Base-by-base conservation (phyloP, 768 basidiomycete genomes). In the Leccinum rimulosum region DNA sequence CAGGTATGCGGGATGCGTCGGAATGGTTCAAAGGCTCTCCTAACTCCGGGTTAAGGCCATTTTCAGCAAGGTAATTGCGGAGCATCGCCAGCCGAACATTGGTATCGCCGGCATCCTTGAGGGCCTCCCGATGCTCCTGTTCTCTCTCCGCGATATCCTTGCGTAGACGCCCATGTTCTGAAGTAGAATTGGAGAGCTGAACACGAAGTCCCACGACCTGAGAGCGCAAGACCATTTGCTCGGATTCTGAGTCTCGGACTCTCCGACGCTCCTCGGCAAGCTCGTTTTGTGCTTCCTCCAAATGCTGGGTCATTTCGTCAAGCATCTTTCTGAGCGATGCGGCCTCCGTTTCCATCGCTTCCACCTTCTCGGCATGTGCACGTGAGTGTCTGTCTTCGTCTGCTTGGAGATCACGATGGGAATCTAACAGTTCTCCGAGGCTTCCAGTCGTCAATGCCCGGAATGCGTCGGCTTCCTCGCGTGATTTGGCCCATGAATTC, bases 381-480 rank as follows among this genome's bases (percentile, higher is more conserved):
- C 89, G 84, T 33, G 81, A 71, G 22, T 85, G 62, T 28, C 91
- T 83, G 64, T 92, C 91, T 69, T 97, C 93, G 67, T 94, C 93
- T 12, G 88, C 83, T 71, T 84, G 85, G 54, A 95, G 79, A 66
- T 93, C 91, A 36, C 88, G 84, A 77, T 96, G 95, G 3, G 89
- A 87, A 69, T 95, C 92, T 50, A 97, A 78, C 19, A 97, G 79
- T 69, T 95, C 85, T 25, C 93, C 94, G 3, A 97, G 82, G 66
- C 88, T 83, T 50, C 88, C 86, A 2, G 93, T 96, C 3, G 95
- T 95, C 54, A 94, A 77, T 22, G 90, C 88, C 55, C 94, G 81
- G 73, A 95, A 86, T 2, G 89, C 85, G 71, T 97, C 95, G 3
- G 94, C 93, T 77, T 98, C 94, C 75, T 95, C 90, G 14, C 94